Evolutionary conservation across 148 eudicot genomes (phyloP).

Genomic region (Vaccinium darrowii): DNA sequence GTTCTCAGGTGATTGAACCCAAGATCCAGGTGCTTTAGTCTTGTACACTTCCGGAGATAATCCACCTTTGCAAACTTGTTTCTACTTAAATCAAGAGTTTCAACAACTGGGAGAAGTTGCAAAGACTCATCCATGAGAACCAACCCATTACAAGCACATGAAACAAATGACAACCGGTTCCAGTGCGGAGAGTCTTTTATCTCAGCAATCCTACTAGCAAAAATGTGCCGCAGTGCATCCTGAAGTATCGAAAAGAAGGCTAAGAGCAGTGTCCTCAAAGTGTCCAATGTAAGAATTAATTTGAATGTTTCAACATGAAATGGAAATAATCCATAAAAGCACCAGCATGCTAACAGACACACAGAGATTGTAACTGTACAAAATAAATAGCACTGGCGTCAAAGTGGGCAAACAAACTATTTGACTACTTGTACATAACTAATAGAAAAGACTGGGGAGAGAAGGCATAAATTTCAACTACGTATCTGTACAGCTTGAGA

Average conservation of each 20-base stretch:
- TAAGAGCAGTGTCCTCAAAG: conserved; percentile 1
- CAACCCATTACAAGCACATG: conserved; percentile 82
- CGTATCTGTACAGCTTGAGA: background rate
- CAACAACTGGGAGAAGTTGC: conserved; percentile 84
- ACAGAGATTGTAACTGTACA: background rate
- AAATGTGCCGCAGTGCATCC: conserved; percentile 96
- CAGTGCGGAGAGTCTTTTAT: conserved; percentile 90
- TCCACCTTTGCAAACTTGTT: conserved; percentile 90
- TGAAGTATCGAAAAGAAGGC: conserved; percentile 22
- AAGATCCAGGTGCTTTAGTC: conserved; percentile 78
- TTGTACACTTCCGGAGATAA: conserved; percentile 78
- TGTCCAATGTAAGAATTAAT: background rate
- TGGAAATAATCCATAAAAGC: background rate
- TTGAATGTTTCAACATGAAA: background rate
- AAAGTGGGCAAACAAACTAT: background rate
- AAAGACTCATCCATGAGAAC: conserved; percentile 94
- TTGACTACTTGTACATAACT: background rate
- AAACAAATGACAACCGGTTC: conserved; percentile 81
- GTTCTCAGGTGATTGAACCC: conserved; percentile 93
- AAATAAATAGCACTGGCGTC: background rate
- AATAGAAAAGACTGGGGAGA: background rate
- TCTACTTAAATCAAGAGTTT: conserved; percentile 91
- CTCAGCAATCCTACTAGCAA: conserved; percentile 90
- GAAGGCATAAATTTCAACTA: background rate
- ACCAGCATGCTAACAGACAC: background rate